Evolutionary conservation across 1,284 basidiomycete species (phyloP).

Genomic region (Cutaneotrichosporon sp.): DNA sequence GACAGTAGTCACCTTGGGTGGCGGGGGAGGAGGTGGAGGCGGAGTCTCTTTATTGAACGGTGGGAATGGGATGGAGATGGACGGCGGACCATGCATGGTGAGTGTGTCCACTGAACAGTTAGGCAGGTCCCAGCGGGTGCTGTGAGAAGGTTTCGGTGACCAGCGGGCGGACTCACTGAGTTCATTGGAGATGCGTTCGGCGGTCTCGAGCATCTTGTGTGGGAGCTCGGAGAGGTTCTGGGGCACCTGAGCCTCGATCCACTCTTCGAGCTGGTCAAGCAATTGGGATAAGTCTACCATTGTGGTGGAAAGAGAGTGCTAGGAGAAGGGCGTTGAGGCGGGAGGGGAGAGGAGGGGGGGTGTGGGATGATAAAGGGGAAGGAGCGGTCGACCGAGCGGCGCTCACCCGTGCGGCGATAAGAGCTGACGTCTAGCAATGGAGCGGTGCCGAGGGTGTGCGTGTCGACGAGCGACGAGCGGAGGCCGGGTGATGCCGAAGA

Average conservation of each 20-base stretch:
- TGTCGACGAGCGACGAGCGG: too few species aligned
- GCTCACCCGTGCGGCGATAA: too few species aligned
- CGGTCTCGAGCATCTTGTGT: constrained; percentile 41
- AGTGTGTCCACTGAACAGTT: constrained; percentile 42
- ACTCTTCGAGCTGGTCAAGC: constrained; percentile 46
- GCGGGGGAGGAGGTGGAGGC: constrained; percentile 31
- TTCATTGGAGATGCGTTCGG: constrained; percentile 43
- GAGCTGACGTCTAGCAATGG: too few species aligned
- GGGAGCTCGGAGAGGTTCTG: constrained; percentile 44
- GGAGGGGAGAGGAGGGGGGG: not conserved
- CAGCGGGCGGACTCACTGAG: constrained; percentile 31
- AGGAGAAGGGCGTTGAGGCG: not conserved
- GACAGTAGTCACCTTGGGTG: constrained; percentile 9
- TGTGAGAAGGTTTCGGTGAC: not conserved
- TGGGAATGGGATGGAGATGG: constrained; percentile 46
- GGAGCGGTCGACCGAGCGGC: too few species aligned
- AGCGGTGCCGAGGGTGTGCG: too few species aligned
- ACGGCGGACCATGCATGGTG: constrained; percentile 42
- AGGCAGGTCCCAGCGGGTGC: too few species aligned
- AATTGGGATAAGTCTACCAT: constrained; percentile 39
- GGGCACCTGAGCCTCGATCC: constrained; percentile 45
- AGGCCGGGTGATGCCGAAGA: too few species aligned
- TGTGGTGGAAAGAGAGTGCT: too few species aligned
- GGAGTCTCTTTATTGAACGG: constrained; percentile 39
- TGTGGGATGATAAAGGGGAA: too few species aligned